These are phyloP conservation scores for Kalanchoe fedtschenkoi DNA, from an alignment of 164 flowering plant species.

Conservation along the genomic window DNA sequence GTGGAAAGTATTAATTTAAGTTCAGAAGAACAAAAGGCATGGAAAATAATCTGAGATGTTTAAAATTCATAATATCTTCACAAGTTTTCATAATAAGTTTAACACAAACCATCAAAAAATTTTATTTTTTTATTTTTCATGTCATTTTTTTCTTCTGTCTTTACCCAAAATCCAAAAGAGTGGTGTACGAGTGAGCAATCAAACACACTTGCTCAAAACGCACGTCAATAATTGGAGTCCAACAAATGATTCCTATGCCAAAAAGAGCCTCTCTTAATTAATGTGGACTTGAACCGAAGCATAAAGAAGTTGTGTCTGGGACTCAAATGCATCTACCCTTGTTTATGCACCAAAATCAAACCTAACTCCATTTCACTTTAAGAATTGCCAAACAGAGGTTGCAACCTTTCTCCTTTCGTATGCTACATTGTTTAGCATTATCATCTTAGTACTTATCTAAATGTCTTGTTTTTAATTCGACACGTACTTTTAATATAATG, in stretches of 20 bases:
- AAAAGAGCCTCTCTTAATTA: neutral
- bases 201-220: constrained; percentile 1
- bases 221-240: neutral
- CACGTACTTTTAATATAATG: neutral
- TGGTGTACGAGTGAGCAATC: neutral
- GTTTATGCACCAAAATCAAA: neutral
- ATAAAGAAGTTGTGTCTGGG: no score
- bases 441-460: neutral
- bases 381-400: neutral
- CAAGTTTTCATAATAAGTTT: no score
- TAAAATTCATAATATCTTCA: no score
- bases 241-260: neutral
- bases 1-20: no score
- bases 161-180: neutral
- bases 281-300: neutral
- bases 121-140: no score
- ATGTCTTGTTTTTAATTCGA: neutral
- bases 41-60: no score
- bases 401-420: neutral
- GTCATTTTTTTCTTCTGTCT: no score
- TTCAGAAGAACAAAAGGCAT: no score
- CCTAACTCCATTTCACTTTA: neutral
- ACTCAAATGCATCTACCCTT: neutral
- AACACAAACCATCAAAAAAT: no score
- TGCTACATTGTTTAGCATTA: constrained; percentile 1